A percentile compares a stretch with the other conserved stretches of the same genome.
Evolutionary conservation across 345 rosid genomes (phyloP).

Genomic region (Sisymbrium altissimum): DNA sequence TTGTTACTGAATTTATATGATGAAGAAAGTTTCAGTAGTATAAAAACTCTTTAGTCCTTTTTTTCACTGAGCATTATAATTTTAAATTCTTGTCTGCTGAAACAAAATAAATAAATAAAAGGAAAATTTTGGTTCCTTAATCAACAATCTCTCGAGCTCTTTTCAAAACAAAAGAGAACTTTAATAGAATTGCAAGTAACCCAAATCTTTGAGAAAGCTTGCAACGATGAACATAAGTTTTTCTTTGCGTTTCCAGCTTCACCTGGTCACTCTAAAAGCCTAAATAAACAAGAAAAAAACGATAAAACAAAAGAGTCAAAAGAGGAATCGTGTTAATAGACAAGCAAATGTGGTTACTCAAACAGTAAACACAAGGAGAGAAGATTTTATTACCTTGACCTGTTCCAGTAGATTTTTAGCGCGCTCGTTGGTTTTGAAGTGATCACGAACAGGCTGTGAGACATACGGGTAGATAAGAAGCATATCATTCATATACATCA

Average conservation of each 20-base stretch:
- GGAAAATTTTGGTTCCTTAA: neutral
- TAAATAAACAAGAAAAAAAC: neutral
- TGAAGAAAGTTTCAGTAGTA: neutral
- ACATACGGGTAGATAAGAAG: neutral
- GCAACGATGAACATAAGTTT: neutral
- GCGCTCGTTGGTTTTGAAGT: neutral
- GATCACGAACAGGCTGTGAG: constrained; percentile 7
- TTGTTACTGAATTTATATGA: too few species aligned
- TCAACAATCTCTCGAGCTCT: neutral
- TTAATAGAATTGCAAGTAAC: neutral
- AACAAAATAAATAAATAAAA: neutral
- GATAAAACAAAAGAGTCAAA: neutral
- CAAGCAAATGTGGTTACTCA: neutral
- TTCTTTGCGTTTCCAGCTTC: neutral
- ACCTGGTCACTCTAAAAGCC: neutral
- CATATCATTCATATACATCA: neutral
- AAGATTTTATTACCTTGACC: neutral
- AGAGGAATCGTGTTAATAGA: neutral
- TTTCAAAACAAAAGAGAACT: neutral
- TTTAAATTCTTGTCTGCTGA: neutral
- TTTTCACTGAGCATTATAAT: neutral
- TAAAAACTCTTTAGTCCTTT: neutral
- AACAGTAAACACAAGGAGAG: neutral
- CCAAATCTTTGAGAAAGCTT: neutral
- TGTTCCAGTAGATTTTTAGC: neutral